Conservation (phyloP, 768 basidiomycete species). For the Pisolithus orientalis region DNA sequence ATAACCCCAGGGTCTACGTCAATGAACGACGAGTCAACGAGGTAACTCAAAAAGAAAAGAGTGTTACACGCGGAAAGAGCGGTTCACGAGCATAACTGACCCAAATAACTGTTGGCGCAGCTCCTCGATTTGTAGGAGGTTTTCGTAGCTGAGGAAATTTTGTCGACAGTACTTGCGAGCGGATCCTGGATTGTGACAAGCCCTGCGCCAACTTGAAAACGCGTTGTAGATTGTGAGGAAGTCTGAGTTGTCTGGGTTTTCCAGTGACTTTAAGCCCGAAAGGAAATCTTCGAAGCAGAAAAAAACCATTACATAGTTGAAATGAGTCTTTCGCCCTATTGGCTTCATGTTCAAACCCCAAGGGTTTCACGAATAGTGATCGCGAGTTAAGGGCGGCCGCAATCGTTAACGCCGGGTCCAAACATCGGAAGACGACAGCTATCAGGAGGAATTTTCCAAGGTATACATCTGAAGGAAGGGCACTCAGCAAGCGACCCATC, state of each 20-base stretch:
- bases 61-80: constrained; percentile 2
- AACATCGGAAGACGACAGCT: constrained; percentile 78
- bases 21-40: constrained; percentile 86
- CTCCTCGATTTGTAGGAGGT: constrained; percentile 94
- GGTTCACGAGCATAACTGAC: constrained; percentile 28
- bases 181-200: constrained; percentile 53
- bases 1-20: constrained; percentile 57
- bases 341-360: constrained; percentile 83
- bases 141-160: constrained; percentile 86
- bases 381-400: constrained; percentile 90
- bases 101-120: constrained; percentile 85
- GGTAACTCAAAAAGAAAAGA: constrained; percentile 44
- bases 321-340: constrained; percentile 79
- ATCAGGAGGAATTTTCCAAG: constrained; percentile 89
- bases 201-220: constrained; percentile 81
- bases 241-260: constrained; percentile 75
- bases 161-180: constrained; percentile 73
- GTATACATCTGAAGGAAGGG: constrained; percentile 93
- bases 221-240: constrained; percentile 92
- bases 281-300: neutral
- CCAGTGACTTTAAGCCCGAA: neutral
- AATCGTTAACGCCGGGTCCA: constrained; percentile 96
- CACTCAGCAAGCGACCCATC: constrained; percentile 85
- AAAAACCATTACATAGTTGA: constrained; percentile 50
- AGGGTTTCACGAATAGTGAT: constrained; percentile 85